Conservation (phyloP, 176 grass and related monocot species). For the Triticum timopheevii region DNA sequence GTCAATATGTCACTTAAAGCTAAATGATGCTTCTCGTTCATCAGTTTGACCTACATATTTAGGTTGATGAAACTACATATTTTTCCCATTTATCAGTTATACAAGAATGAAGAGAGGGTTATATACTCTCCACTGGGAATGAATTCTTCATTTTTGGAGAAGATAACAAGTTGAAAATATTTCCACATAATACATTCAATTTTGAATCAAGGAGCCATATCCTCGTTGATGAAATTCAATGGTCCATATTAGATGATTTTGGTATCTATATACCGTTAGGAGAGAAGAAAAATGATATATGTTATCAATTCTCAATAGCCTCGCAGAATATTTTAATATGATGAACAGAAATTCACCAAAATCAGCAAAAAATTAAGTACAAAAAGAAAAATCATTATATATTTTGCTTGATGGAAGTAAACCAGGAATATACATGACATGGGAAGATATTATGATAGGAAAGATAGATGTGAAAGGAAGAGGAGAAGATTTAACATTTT, state of each 20-base stretch:
- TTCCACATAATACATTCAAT: neutral
- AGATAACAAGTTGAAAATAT: neutral
- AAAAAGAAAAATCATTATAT: neutral
- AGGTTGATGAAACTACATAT: too few relatives aligned
- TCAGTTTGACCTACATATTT: too few relatives aligned
- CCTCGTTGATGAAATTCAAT: neutral
- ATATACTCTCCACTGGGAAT: neutral
- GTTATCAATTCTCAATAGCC: neutral
- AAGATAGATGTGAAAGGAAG: too few relatives aligned
- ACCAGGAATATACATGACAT: neutral
- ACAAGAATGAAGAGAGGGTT: neutral
- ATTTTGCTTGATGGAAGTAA: neutral
- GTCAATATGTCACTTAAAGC: too few relatives aligned
- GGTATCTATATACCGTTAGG: neutral
- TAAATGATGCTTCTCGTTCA: too few relatives aligned
- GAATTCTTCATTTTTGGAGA: neutral
- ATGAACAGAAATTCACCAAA: neutral
- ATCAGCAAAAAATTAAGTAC: neutral
- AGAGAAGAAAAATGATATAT: neutral
- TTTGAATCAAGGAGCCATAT: neutral
- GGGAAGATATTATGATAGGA: neutral
- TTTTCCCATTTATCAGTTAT: neutral
- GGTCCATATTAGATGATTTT: neutral
- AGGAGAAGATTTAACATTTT: too few relatives aligned
- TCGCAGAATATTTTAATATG: neutral